Percentiles rank a stretch among this genome's conserved stretches.
phyloP scores from a whole-genome alignment of 768 basidiomycete species.

The Hygrophorus russula region DNA sequence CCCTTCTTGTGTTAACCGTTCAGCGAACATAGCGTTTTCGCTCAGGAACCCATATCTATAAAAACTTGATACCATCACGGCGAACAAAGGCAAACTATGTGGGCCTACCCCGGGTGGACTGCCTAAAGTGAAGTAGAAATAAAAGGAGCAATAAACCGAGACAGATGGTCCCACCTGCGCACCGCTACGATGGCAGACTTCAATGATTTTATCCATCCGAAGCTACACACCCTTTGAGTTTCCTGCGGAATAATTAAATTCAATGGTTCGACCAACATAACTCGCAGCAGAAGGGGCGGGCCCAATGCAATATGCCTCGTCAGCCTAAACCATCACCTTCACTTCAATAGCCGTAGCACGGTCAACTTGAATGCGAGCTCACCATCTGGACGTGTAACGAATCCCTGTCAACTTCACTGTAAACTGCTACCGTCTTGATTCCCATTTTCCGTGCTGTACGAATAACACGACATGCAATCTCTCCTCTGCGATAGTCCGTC shows the following conservation, averaged over 20 bases:
- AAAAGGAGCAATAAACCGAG: background rate
- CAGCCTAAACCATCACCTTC: constrained; percentile 35
- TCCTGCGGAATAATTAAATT: background rate
- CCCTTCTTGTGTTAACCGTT: constrained; percentile 61
- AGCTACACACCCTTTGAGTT: constrained; percentile 34
- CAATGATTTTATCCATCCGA: constrained; percentile 79
- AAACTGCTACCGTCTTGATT: constrained; percentile 87
- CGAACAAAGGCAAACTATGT: background rate
- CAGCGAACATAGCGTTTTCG: constrained; percentile 80
- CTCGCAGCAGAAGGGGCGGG: constrained; percentile 84
- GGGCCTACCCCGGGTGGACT: constrained; percentile 78
- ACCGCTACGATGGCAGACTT: constrained; percentile 68
- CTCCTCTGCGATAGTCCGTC: constrained; percentile 45
- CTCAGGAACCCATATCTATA: constrained; percentile 80
- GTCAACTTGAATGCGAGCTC: constrained; percentile 8
- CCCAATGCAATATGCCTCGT: constrained; percentile 88
- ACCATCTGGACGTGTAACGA: constrained; percentile 79
- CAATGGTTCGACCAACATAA: constrained; percentile 49
- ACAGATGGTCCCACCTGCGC: constrained; percentile 57
- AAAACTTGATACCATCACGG: constrained; percentile 1
- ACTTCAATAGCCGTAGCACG: background rate
- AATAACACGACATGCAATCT: constrained; percentile 93
- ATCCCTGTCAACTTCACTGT: constrained; percentile 75
- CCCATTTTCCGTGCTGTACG: constrained; percentile 82
- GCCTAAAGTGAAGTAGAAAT: constrained; percentile 36